phyloP scores from a whole-genome alignment of 2,329 filamentous ascomycete species.

The Paecilomyces niveus region DNA sequence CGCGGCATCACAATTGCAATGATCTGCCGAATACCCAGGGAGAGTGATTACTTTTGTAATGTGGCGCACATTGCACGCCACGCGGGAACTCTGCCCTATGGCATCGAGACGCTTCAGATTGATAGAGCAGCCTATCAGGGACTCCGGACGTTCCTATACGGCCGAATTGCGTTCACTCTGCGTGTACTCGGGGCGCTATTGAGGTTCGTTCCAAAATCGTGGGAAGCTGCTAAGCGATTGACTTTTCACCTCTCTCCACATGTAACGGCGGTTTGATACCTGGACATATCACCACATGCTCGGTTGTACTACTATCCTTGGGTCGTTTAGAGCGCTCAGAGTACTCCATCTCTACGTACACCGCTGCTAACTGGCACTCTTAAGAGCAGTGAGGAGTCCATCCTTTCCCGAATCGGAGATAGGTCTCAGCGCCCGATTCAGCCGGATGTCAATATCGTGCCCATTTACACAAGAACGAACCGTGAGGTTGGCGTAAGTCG shows the following conservation, averaged over 20 bases:
- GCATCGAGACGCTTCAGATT: not conserved
- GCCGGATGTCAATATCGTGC: not conserved
- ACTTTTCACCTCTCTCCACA: not conserved
- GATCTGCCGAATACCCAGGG: not conserved
- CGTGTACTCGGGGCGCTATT: not conserved
- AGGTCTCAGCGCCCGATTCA: not conserved
- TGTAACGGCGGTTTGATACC: not conserved
- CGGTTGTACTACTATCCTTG: not conserved
- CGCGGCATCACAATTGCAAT: not conserved
- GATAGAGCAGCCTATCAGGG: not conserved
- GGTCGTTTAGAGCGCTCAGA: not conserved
- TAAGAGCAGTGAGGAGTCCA: not conserved
- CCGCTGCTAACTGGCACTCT: not conserved
- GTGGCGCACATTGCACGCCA: not conserved
- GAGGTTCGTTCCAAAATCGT: not conserved
- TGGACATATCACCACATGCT: not conserved
- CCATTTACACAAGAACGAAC: not conserved
- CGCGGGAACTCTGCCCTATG: not conserved
- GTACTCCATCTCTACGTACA: not conserved
- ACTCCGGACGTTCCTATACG: not conserved
- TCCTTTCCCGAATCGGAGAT: not conserved
- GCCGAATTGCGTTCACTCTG: not conserved
- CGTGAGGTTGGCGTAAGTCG: not conserved
- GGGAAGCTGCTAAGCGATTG: not conserved
- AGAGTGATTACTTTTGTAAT: not conserved